Conservation (phyloP, 148 eudicot genomes). For the Rhododendron henanense region DNA sequence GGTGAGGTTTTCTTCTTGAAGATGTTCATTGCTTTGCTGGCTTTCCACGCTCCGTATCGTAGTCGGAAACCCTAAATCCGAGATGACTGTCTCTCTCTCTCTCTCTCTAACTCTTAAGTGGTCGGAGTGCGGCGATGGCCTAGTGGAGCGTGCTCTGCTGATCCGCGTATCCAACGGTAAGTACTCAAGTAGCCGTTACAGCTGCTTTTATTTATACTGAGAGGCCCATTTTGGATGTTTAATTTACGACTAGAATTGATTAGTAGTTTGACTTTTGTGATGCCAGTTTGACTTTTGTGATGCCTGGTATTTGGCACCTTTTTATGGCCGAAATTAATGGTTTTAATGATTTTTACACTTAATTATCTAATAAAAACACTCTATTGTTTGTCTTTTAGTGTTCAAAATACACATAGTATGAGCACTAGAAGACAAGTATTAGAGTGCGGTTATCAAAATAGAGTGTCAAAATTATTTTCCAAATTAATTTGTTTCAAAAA, state of each 20-base stretch:
- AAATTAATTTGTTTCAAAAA: too few relatives aligned
- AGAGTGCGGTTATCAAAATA: too few relatives aligned
- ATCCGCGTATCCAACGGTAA: conserved; percentile 2
- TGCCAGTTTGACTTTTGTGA: background rate
- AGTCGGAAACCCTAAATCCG: background rate
- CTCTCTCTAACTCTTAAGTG: background rate
- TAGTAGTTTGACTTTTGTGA: background rate
- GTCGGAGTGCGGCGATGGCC: conserved; percentile 2
- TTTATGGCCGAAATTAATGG: too few relatives aligned
- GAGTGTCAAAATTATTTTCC: too few relatives aligned
- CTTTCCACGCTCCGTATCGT: background rate
- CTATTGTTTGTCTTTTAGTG: too few relatives aligned
- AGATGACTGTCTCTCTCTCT: background rate
- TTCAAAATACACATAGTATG: too few relatives aligned
- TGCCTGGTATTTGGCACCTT: background rate
- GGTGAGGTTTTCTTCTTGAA: conserved; percentile 72
- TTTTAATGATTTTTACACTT: too few relatives aligned
- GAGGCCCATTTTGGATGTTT: background rate
- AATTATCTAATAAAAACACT: too few relatives aligned
- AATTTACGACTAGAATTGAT: background rate
- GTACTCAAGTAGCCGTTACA: conserved; percentile 22
- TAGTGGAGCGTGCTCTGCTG: conserved; percentile 14
- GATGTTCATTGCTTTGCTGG: conserved; percentile 24
- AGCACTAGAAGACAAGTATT: too few relatives aligned
- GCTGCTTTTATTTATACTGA: background rate